A percentile compares a stretch with the other conserved stretches of the same genome.
Conservation (phyloP, 2,329 filamentous ascomycete species). For the Aspergillus sergii region DNA sequence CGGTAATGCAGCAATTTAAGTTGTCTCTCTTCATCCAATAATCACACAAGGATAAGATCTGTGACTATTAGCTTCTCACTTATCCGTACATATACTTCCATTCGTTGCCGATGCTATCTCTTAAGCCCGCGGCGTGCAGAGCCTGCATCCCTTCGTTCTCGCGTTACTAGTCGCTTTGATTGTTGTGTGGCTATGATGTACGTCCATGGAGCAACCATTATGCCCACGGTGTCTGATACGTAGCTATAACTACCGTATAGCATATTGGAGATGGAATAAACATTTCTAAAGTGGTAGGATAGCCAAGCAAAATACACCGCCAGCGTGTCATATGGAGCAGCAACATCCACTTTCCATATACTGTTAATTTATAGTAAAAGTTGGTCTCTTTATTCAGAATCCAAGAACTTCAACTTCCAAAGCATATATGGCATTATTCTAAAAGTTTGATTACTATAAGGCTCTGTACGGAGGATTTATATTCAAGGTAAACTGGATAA, state of each 20-base stretch:
- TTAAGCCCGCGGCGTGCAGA: conserved; percentile 57
- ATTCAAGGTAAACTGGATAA: not conserved
- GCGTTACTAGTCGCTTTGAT: conserved; percentile 41
- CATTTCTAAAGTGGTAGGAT: not conserved
- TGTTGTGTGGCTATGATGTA: not conserved
- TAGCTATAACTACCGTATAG: not conserved
- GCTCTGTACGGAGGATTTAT: not conserved
- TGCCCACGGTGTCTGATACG: not conserved
- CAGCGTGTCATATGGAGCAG: not conserved
- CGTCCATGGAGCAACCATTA: not conserved
- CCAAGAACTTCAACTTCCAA: too few species aligned
- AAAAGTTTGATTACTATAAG: not conserved
- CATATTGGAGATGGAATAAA: not conserved
- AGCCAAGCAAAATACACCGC: not conserved
- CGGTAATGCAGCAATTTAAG: conserved; percentile 61
- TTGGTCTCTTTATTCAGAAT: not conserved
- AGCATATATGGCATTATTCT: too few species aligned
- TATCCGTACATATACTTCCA: conserved; percentile 46
- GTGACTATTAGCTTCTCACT: not conserved
- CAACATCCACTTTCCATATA: not conserved
- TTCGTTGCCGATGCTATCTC: conserved; percentile 71
- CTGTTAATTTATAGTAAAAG: not conserved
- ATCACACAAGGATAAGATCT: not conserved
- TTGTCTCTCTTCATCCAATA: not conserved
- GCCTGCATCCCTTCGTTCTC: conserved; percentile 60